Percentiles rank a stretch among this genome's conserved stretches.
These are phyloP conservation scores for Phlegmacium glaucopus DNA, from an alignment of 768 basidiomycete genomes.

Conservation along the genomic window DNA sequence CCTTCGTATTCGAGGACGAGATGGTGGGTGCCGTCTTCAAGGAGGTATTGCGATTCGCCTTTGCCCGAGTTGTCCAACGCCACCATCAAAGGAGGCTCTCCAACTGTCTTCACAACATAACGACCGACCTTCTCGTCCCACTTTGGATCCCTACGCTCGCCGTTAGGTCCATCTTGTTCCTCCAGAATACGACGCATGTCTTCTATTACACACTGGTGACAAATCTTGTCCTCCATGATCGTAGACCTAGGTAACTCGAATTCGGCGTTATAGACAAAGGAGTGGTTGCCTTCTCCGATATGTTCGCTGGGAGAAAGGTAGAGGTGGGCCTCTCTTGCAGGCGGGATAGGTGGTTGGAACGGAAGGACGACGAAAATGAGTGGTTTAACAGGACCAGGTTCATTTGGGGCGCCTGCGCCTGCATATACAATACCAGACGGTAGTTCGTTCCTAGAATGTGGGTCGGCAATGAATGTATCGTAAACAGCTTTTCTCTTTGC, in stretches of 20 bases:
- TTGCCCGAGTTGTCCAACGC: slow-evolving; percentile 7
- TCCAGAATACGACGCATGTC: slow-evolving; percentile 20
- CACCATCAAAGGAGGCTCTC: not conserved
- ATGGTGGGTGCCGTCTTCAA: not conserved
- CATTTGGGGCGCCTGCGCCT: not conserved
- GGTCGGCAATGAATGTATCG: slow-evolving; percentile 10
- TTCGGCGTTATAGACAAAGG: slow-evolving; percentile 46
- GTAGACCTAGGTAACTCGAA: slow-evolving; percentile 48
- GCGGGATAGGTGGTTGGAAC: slow-evolving; percentile 18
- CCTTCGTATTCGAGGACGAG: slow-evolving; percentile 17
- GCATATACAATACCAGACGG: slow-evolving; percentile 2
- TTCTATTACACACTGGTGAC: slow-evolving; percentile 33
- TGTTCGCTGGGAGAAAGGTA: slow-evolving; percentile 36
- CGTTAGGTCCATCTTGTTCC: slow-evolving; percentile 20
- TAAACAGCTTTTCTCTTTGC: not conserved
- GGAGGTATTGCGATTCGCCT: slow-evolving; percentile 4
- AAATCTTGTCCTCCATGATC: slow-evolving; percentile 32
- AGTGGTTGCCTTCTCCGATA: slow-evolving; percentile 50
- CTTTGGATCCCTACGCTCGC: slow-evolving; percentile 8
- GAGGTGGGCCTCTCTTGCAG: slow-evolving; percentile 41
- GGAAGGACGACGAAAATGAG: slow-evolving; percentile 26
- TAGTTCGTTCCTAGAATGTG: slow-evolving; percentile 5
- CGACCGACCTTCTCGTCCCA: slow-evolving; percentile 6
- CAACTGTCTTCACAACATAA: slow-evolving; percentile 1
- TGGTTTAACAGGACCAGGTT: slow-evolving; percentile 16